Evolutionary conservation across 2,329 filamentous ascomycete species (phyloP).

Genomic region (Magnaporthiopsis rhizophila): DNA sequence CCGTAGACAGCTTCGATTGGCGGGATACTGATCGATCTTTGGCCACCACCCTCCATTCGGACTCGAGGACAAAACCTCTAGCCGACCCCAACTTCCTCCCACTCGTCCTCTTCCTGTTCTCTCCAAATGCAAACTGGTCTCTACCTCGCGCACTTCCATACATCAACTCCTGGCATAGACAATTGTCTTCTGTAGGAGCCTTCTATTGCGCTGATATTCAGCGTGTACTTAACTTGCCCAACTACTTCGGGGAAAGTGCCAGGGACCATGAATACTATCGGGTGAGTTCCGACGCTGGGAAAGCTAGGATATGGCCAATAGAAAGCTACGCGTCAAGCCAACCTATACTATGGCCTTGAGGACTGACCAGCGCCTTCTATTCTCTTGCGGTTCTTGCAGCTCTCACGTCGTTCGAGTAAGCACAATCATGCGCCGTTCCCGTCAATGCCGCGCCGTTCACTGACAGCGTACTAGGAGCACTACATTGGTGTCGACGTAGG

Average conservation of each 20-base stretch:
- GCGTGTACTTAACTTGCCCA: not conserved
- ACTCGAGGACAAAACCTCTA: not conserved
- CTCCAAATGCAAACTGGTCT: not conserved
- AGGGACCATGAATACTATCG: not conserved
- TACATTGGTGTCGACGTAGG: constrained; percentile 91
- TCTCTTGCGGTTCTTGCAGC: not conserved
- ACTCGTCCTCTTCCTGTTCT: not conserved
- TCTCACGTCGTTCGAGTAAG: not conserved
- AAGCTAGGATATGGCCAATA: not conserved
- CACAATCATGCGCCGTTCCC: not conserved
- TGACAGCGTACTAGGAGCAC: constrained; percentile 35
- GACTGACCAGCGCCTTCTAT: not conserved
- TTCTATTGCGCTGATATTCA: not conserved
- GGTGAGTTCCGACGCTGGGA: not conserved
- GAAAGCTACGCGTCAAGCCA: not conserved
- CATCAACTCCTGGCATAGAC: not conserved
- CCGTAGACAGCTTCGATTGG: not conserved
- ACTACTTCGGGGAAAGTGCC: not conserved
- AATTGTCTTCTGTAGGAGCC: not conserved
- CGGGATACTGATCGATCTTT: not conserved
- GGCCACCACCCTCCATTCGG: not conserved
- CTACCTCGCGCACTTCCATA: not conserved
- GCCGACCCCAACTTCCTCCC: not conserved
- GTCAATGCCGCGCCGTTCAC: not conserved
- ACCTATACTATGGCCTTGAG: not conserved